Evolutionary conservation across 768 basidiomycete species (phyloP).

Genomic region (Tulasnella calospora): DNA sequence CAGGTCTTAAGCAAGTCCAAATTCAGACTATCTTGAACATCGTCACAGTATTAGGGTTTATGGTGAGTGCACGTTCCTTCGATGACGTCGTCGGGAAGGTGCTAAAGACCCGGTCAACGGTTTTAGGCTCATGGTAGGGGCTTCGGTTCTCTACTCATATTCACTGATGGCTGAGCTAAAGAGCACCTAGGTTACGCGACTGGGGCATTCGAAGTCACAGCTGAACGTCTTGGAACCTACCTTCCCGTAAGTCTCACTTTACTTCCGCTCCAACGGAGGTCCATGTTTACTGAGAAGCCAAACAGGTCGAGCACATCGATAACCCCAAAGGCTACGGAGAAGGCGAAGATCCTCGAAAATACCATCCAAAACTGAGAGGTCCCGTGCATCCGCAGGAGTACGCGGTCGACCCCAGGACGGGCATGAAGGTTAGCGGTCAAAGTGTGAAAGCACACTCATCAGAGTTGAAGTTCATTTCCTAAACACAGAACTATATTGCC

Average conservation of each 20-base stretch:
- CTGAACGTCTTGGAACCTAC: constrained; percentile 77
- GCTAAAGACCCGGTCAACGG: background rate
- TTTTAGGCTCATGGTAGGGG: constrained; percentile 51
- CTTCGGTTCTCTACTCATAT: too few relatives aligned
- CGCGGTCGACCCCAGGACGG: constrained; percentile 73
- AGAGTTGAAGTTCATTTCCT: background rate
- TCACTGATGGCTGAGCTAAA: background rate
- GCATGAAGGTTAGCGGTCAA: constrained; percentile 60
- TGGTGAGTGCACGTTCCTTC: constrained; percentile 43
- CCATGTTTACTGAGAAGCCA: too few relatives aligned
- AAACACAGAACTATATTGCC: constrained; percentile 70
- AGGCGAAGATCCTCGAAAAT: constrained; percentile 74
- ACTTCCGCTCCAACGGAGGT: too few relatives aligned
- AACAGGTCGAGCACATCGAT: constrained; percentile 68
- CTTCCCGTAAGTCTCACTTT: constrained; percentile 52
- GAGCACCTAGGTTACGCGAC: constrained; percentile 57
- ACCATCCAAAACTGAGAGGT: constrained; percentile 66
- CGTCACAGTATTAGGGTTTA: constrained; percentile 85
- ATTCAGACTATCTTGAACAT: constrained; percentile 78
- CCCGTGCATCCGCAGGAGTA: constrained; percentile 76
- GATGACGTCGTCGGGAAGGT: background rate
- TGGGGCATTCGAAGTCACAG: constrained; percentile 79
- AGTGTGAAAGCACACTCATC: background rate
- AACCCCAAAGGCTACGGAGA: constrained; percentile 84
- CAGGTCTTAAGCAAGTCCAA: constrained; percentile 41